phyloP scores from a whole-genome alignment of 345 rosid species.

The Arabidopsis thaliana region DNA sequence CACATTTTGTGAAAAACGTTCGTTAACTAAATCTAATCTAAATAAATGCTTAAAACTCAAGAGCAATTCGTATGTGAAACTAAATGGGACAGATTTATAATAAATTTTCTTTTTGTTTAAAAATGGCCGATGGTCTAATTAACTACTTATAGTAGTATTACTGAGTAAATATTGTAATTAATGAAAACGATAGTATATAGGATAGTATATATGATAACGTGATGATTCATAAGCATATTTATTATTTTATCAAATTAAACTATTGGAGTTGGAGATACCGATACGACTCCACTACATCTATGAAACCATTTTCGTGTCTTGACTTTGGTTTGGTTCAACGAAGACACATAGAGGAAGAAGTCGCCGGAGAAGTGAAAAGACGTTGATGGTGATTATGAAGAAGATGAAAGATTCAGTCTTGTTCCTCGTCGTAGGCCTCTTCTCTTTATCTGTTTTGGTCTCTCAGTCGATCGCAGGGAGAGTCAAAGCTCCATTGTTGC shows the following conservation, averaged over 20 bases:
- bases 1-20: too few relatives aligned
- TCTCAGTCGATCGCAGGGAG: constrained; percentile 55
- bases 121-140: neutral
- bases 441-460: constrained; percentile 41
- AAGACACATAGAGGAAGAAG: constrained; percentile 10
- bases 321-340: neutral
- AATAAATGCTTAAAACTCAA: neutral
- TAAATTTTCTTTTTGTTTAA: neutral
- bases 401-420: constrained; percentile 24
- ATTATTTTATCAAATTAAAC: constrained; percentile 1
- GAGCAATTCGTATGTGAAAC: neutral
- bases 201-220: too few relatives aligned
- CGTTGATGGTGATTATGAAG: constrained; percentile 34
- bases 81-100: neutral
- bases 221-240: constrained; percentile 17
- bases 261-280: constrained; percentile 21
- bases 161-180: too few relatives aligned
- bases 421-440: constrained; percentile 33
- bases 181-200: too few relatives aligned
- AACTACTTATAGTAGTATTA: neutral
- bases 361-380: neutral
- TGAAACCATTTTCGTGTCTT: constrained; percentile 16
- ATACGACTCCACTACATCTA: constrained; percentile 34
- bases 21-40: too few relatives aligned
- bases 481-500: constrained; percentile 51